Evolutionary conservation across 2,329 filamentous ascomycete genomes (phyloP), one percentile per base, ranked within the genome.

Genomic region (Epichloe bromicola): DNA sequence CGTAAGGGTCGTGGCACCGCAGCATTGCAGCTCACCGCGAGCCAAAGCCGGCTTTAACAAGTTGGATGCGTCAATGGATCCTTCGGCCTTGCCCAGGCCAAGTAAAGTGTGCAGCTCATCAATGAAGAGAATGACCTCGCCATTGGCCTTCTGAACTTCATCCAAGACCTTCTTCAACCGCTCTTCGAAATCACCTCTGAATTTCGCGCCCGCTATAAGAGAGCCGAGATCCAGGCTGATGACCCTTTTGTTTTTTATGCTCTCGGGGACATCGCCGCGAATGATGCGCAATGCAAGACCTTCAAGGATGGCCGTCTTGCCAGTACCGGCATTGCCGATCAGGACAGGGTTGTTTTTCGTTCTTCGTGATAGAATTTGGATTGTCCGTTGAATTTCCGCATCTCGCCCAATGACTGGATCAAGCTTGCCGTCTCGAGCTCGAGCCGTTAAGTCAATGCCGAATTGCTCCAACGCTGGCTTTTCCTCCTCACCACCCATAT

Each of bases 271-370:
- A 68, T 96, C 91, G 2, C 91, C 91, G 56, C 83, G 79, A 2
- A 96, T 86, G 57, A 98, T 97, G 39, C 93, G 78, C 62, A 93
- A 80, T 10, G 91, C 90, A 39, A 97, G 73, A 2, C 91, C 91
- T 69, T 97, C 91, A 3, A 96, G 71, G 48, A 96, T 87, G 1
- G 91, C 90, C 5, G 91, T 97, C 71, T 97, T 97, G 54, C 91
- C 91, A 0, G 88, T 95, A 58, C 90, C 91, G 8, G 89, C 88
- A 45, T 82, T 83, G 55, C 91, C 91, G 53, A 96, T 95, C n/a
- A 96, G 72, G 1, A 96, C 90, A 0, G 91, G 91, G 58, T 95
- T 95, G 61, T 96, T 97, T 68, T 97, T 97, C 7, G 93, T 97
- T 54, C 93, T 77, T 56, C 93, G 76, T 15, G 90, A 96, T 1